Percentiles rank a stretch among this genome's conserved stretches.
These are phyloP conservation scores for Podospora fimiseda DNA, from an alignment of 495 filamentous ascomycete genomes.

Conservation along the genomic window DNA sequence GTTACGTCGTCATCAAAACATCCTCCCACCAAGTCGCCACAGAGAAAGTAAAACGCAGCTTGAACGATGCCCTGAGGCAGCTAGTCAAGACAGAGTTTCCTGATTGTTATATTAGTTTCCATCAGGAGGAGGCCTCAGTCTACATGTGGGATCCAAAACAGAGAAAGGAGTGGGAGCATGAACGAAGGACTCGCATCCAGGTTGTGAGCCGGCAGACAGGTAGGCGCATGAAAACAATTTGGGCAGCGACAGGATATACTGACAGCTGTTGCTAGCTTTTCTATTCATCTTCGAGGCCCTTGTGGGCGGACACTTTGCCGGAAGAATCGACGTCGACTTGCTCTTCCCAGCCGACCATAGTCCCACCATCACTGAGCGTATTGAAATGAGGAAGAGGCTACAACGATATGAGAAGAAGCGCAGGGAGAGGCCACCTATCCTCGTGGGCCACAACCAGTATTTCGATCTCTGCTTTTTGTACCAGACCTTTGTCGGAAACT, in stretches of 20 bases:
- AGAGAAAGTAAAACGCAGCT: not conserved
- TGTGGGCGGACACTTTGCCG: slow-evolving; percentile 48
- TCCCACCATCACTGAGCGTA: slow-evolving; percentile 9
- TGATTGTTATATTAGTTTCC: not conserved
- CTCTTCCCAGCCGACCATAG: slow-evolving; percentile 22
- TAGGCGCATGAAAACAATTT: too few species aligned
- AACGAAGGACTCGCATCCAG: not conserved
- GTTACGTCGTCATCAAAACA: not conserved
- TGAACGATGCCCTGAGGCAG: not conserved
- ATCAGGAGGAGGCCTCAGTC: not conserved
- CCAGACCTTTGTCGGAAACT: slow-evolving; percentile 56
- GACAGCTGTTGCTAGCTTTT: slow-evolving; percentile 50
- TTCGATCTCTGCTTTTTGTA: slow-evolving; percentile 69
- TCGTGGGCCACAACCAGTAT: slow-evolving; percentile 76
- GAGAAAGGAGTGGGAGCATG: not conserved
- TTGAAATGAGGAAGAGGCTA: slow-evolving; percentile 13
- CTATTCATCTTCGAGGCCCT: slow-evolving; percentile 68
- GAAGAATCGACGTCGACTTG: slow-evolving; percentile 4
- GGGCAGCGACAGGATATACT: too few species aligned
- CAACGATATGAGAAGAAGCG: slow-evolving; percentile 29
- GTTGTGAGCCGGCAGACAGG: too few species aligned
- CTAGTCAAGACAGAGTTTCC: not conserved
- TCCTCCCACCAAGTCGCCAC: not conserved
- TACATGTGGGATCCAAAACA: not conserved
- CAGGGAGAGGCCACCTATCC: slow-evolving; percentile 41